Evolutionary conservation across 257 asterid species (phyloP).

Genomic region (Nicotiana undulata): DNA sequence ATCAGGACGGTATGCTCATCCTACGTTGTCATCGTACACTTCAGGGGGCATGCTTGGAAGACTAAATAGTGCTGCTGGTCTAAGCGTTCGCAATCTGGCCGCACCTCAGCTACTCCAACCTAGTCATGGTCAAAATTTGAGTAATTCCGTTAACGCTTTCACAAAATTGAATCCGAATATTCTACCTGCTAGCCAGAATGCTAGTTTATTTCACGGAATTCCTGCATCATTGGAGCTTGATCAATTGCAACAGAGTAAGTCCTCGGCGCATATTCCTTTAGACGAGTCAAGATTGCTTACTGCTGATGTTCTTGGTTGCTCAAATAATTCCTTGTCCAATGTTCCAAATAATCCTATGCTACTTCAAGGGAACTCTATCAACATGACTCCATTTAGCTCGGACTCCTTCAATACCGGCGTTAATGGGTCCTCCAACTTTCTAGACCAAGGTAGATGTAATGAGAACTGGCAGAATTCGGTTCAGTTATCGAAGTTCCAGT

Average conservation of each 20-base stretch:
- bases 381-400: conserved; percentile 34
- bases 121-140: conserved; percentile 41
- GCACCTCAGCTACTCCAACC: conserved; percentile 45
- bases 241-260: conserved; percentile 43
- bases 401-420: conserved; percentile 34
- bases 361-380: conserved; percentile 39
- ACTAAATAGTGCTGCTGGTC: conserved; percentile 51
- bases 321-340: conserved; percentile 31
- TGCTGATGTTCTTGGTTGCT: conserved; percentile 17
- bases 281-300: conserved; percentile 38
- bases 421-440: conserved; percentile 34
- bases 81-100: conserved; percentile 38
- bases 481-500: conserved; percentile 37
- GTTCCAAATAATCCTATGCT: conserved; percentile 21
- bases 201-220: conserved; percentile 49
- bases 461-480: conserved; percentile 36
- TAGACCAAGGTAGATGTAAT: conserved; percentile 42
- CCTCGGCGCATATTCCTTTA: conserved; percentile 23
- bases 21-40: conserved; percentile 42
- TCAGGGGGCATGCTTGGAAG: conserved; percentile 62
- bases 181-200: conserved; percentile 29
- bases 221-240: conserved; percentile 52
- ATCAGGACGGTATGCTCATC: conserved; percentile 48
- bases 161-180: conserved; percentile 44
- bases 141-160: conserved; percentile 29